Conservation (phyloP, 2,329 filamentous ascomycete species). For the Trichoderma polysporum region DNA sequence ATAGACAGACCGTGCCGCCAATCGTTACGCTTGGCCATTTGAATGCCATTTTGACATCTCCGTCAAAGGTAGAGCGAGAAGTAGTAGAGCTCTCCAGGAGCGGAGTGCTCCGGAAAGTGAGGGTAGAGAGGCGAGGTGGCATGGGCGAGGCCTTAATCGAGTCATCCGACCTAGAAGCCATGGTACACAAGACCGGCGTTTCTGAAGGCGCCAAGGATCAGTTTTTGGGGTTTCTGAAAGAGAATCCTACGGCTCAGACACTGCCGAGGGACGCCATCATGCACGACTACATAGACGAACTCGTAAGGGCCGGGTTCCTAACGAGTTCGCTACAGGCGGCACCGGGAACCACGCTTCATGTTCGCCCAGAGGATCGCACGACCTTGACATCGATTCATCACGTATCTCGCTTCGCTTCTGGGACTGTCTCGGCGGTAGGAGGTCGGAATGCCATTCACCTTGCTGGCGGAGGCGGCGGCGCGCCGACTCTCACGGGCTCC, state of each 20-base stretch:
- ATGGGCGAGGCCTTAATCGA: conserved; percentile 66
- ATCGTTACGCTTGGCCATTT: conserved; percentile 67
- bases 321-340: conserved; percentile 45
- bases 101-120: conserved; percentile 60
- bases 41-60: conserved; percentile 60
- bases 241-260: conserved; percentile 46
- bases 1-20: conserved; percentile 58
- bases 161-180: conserved; percentile 52
- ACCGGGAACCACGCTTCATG: conserved; percentile 41
- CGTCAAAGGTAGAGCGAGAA: conserved; percentile 67
- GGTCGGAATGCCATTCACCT: conserved; percentile 64
- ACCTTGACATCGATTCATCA: conserved; percentile 61
- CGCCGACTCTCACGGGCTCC: conserved; percentile 31
- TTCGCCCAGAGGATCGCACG: conserved; percentile 53
- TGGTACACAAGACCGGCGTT: conserved; percentile 43
- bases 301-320: conserved; percentile 67
- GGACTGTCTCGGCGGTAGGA: conserved; percentile 67
- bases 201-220: conserved; percentile 46
- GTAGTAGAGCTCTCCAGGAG: conserved; percentile 58
- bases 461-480: conserved; percentile 56
- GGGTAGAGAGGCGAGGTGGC: conserved; percentile 59
- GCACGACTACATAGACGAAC: conserved; percentile 50
- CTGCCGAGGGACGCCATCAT: conserved; percentile 38
- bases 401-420: conserved; percentile 65
- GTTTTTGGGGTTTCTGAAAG: conserved; percentile 53